Evolutionary conservation across 768 basidiomycete species (phyloP).

Genomic region (Astraeus odoratus): DNA sequence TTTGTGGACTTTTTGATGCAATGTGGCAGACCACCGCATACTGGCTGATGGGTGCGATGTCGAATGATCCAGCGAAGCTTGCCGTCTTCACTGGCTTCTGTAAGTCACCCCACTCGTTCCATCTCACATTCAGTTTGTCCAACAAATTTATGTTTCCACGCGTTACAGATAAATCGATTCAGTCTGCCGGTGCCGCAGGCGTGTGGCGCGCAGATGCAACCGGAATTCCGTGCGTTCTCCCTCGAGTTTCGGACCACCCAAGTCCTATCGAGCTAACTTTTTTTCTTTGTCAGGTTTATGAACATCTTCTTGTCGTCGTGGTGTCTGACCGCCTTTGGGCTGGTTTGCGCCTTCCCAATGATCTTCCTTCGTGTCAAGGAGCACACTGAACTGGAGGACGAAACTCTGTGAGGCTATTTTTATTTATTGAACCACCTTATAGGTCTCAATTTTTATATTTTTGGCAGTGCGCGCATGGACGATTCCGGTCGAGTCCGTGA

Average conservation of each 20-base stretch:
- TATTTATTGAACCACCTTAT: background rate
- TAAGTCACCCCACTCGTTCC: slow-evolving; percentile 38
- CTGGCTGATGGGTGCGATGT: slow-evolving; percentile 84
- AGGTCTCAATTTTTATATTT: slow-evolving; percentile 1
- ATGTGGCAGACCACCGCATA: slow-evolving; percentile 85
- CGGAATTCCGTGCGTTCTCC: slow-evolving; percentile 46
- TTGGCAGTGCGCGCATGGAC: background rate
- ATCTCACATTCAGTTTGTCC: background rate
- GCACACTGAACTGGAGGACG: slow-evolving; percentile 46
- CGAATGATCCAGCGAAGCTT: slow-evolving; percentile 72
- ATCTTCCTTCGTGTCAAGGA: slow-evolving; percentile 64
- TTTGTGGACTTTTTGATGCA: slow-evolving; percentile 69
- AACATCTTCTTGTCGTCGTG: slow-evolving; percentile 70
- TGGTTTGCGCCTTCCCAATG: slow-evolving; percentile 68
- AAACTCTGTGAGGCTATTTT: slow-evolving; percentile 37
- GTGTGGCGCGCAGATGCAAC: slow-evolving; percentile 67
- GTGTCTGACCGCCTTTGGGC: slow-evolving; percentile 59
- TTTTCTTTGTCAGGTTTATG: slow-evolving; percentile 41
- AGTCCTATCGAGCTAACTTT: background rate
- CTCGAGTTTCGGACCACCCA: too few species aligned
- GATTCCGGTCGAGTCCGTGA: background rate
- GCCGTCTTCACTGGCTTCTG: slow-evolving; percentile 80
- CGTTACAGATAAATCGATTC: slow-evolving; percentile 60
- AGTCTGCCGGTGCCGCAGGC: slow-evolving; percentile 71
- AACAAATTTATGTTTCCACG: background rate